Evolutionary conservation across 345 rosid species (phyloP).

Genomic region (Theobroma cacao): DNA sequence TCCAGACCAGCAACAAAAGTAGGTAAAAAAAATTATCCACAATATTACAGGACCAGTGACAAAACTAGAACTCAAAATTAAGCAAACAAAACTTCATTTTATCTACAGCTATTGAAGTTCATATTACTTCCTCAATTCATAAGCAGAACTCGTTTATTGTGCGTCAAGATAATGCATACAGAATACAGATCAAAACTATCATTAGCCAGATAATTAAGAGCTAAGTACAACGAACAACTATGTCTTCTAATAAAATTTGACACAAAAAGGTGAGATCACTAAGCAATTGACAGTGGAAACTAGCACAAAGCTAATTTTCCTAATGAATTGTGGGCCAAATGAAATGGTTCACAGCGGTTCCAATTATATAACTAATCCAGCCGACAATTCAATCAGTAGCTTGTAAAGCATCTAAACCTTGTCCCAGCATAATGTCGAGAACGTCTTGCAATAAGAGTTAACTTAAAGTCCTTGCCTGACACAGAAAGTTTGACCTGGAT

Average conservation of each 20-base stretch:
- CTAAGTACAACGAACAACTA: no score
- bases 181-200: no score
- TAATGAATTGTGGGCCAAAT: neutral
- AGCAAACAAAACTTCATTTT: neutral
- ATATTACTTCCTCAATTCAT: no score
- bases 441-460: constrained; percentile 85
- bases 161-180: no score
- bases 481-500: constrained; percentile 68
- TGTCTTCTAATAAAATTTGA: no score
- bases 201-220: no score
- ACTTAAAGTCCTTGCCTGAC: constrained; percentile 54
- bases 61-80: neutral
- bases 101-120: no score
- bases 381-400: neutral
- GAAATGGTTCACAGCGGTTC: neutral
- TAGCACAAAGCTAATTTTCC: neutral
- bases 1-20: constrained; percentile 10
- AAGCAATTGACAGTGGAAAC: neutral
- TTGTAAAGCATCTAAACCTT: constrained; percentile 43
- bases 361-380: neutral
- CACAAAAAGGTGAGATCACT: neutral
- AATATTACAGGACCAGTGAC: neutral
- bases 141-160: no score
- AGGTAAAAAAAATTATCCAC: neutral
- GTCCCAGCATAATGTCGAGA: constrained; percentile 98